Percentiles rank a stretch among this genome's conserved stretches.
These are phyloP conservation scores for Yamadazyma insecticola DNA, from an alignment of 805 yeast genomes.

Conservation along the genomic window DNA sequence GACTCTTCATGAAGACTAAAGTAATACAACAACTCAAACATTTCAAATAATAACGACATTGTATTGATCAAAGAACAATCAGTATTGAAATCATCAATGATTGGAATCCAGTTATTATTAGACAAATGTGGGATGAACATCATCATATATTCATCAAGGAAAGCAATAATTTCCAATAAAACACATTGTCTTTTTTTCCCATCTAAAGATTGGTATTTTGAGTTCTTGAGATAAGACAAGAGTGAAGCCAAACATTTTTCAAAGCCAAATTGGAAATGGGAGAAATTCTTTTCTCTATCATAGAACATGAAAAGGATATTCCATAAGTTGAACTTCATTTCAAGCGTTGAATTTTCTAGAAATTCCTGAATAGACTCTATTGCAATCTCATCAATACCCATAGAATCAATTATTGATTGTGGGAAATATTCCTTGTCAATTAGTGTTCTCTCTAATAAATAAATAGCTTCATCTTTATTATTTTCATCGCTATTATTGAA, in stretches of 20 bases:
- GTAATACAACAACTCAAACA: conserved; percentile 37
- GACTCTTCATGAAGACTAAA: conserved; percentile 53
- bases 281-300: conserved; percentile 17
- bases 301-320: conserved; percentile 60
- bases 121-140: conserved; percentile 26
- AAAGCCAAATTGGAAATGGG: conserved; percentile 45
- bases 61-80: not conserved
- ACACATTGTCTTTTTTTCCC: conserved; percentile 32
- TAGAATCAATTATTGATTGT: conserved; percentile 1
- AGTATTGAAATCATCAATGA: no score
- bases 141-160: conserved; percentile 47
- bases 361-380: conserved; percentile 54
- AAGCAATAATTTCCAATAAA: conserved; percentile 48
- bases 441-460: conserved; percentile 44
- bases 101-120: conserved; percentile 36
- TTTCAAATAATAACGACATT: conserved; percentile 1
- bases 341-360: conserved; percentile 58
- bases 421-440: conserved; percentile 16
- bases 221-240: conserved; percentile 25
- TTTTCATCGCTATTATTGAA: conserved; percentile 29
- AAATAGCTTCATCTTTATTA: conserved; percentile 29
- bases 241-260: conserved; percentile 47
- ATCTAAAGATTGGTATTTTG: conserved; percentile 13
- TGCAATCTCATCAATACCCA: conserved; percentile 12
- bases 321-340: conserved; percentile 72